Base-by-base conservation (phyloP, 164 flowering plant species). In the Piper betle region DNA sequence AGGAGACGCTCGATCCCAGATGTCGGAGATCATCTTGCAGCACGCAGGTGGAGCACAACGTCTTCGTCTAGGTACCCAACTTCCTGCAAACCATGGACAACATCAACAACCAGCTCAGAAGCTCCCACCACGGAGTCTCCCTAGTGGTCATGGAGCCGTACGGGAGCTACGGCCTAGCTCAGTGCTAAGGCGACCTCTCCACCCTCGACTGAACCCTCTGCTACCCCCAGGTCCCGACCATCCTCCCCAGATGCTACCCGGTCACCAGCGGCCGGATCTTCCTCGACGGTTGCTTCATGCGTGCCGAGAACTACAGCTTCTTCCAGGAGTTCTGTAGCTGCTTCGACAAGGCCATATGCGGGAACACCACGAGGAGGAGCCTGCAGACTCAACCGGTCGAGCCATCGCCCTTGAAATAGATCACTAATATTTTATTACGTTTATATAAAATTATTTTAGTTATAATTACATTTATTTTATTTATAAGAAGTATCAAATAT, bases 111-210 rank as follows among this genome's bases (percentile, higher is more conserved):
- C 86, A 82, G 65, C 77, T 89, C 69, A 69, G 77, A 17, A 72
- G 71, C 6, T 37, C 67, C 6, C 85, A 84, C 17, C 87, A 64
- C 53, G 98, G 91, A 13, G 25, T 41, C n/a, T 83, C 90, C 5
- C 57, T 68, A 11, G 59, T 71, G 0, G 96, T 91, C 40, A 61
- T 79, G 3, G 87, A 83, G 16, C 82, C 78, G 4, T 87, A 89
- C 33, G 59, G 67, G 2, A 80, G 74, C 78, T 84, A 74, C 54
- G 93, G 83, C 15, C 76, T 85, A 1, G 88, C 88, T 2, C 98
- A 92, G 59, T 92, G 98, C 68, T 92, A 89, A 25, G 90, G 96
- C 0, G 98, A 89, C 57, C 88, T 92, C 52, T 78, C 89, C 2
- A 58, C 75, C 18, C 78, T 74, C 0, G 96, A 92, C 68, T 67